These are phyloP conservation scores for Phytophthora multivora DNA, from an alignment of 352 stramenopile genomes.

Conservation along the genomic window DNA sequence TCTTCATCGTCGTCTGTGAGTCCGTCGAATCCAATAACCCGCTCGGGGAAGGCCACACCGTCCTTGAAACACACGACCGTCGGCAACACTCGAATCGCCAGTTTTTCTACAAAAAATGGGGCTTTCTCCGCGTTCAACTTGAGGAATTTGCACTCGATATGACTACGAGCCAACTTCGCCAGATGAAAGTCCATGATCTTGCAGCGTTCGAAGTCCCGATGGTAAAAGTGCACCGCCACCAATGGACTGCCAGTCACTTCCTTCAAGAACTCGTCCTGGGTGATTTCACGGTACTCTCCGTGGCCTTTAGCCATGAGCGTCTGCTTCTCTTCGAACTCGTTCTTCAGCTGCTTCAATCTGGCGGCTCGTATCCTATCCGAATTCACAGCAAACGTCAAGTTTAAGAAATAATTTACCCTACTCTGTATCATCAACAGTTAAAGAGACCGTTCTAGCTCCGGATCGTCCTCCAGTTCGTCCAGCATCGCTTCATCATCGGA, in stretches of 20 bases:
- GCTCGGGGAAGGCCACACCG: slow-evolving; percentile 90
- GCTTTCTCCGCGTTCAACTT: slow-evolving; percentile 95
- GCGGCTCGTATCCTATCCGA: slow-evolving; percentile 71
- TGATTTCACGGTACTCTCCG: slow-evolving; percentile 90
- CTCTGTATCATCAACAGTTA: too few species aligned
- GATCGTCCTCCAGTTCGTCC: slow-evolving; percentile 79
- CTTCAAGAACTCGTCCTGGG: slow-evolving; percentile 95
- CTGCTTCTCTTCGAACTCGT: slow-evolving; percentile 64
- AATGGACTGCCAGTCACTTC: slow-evolving; percentile 90
- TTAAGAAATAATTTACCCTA: too few species aligned
- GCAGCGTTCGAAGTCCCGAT: slow-evolving; percentile 97
- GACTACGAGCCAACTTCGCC: slow-evolving; percentile 49
- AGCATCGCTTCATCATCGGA: slow-evolving; percentile 70
- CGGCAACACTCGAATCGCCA: slow-evolving; percentile 93
- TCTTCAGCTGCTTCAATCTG: slow-evolving; percentile 77
- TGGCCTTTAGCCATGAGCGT: slow-evolving; percentile 71
- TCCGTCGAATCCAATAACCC: slow-evolving; percentile 93
- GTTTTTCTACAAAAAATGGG: slow-evolving; percentile 95
- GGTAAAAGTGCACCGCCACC: slow-evolving; percentile 95
- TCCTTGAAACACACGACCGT: slow-evolving; percentile 94
- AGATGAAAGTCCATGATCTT: slow-evolving; percentile 97
- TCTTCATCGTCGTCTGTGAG: slow-evolving; percentile 85
- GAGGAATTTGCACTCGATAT: slow-evolving; percentile 95
- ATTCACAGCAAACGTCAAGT: background rate
- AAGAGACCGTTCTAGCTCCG: slow-evolving; percentile 66